Conservation (phyloP, 768 basidiomycete species). For the Tubosaeta brunneosetosa region DNA sequence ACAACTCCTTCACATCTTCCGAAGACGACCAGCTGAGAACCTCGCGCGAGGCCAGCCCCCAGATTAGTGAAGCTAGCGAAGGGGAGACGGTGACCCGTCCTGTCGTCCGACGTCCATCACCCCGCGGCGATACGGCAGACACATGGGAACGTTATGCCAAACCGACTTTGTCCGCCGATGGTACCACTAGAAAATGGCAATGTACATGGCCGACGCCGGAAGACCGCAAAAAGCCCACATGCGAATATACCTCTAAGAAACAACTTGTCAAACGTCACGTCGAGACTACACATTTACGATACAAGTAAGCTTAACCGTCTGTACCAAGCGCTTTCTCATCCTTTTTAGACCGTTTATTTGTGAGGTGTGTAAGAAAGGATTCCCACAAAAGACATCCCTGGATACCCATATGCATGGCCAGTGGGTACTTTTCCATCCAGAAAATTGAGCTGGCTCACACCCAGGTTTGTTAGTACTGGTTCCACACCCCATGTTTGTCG, state of each 20-base stretch:
- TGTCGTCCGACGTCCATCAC: slow-evolving; percentile 20
- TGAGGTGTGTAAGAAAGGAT: slow-evolving; percentile 47
- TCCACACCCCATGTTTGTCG: slow-evolving; percentile 51
- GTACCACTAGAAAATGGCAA: slow-evolving; percentile 34
- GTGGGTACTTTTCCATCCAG: slow-evolving; percentile 29
- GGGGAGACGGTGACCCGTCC: slow-evolving; percentile 14
- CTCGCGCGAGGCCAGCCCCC: slow-evolving; percentile 29
- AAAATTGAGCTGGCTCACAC: slow-evolving; percentile 9
- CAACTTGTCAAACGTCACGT: slow-evolving; percentile 69
- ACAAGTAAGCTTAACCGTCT: slow-evolving; percentile 43
- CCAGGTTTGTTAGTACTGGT: slow-evolving; percentile 43
- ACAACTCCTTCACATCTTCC: slow-evolving; percentile 21
- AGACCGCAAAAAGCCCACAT: slow-evolving; percentile 31
- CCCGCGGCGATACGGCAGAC: slow-evolving; percentile 24
- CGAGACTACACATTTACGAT: slow-evolving; percentile 55
- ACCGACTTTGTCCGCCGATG: slow-evolving; percentile 31
- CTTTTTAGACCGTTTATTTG: slow-evolving; percentile 47
- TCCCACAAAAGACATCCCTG: slow-evolving; percentile 56
- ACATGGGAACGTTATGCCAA: slow-evolving; percentile 33
- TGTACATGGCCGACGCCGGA: slow-evolving; percentile 39
- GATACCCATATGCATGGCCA: slow-evolving; percentile 55
- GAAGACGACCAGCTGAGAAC: slow-evolving; percentile 28
- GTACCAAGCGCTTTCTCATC: slow-evolving; percentile 12
- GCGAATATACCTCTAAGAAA: slow-evolving; percentile 48
- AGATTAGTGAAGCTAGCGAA: slow-evolving; percentile 31